Evolutionary conservation across 2,329 filamentous ascomycete species (phyloP), one percentile per base, ranked within the genome.

Genomic region (Penicillium sp.): DNA sequence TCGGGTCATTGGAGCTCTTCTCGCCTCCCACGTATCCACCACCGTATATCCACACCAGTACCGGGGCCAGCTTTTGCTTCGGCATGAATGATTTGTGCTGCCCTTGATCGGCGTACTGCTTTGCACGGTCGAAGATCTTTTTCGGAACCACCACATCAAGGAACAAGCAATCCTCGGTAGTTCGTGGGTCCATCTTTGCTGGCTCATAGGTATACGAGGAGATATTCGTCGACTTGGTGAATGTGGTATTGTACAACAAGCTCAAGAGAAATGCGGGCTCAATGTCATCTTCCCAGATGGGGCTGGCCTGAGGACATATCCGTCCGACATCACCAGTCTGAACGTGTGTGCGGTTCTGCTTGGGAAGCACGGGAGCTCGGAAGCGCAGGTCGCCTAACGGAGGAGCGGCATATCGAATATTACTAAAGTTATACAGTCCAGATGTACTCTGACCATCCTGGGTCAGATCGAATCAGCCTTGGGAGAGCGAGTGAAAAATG

Each of bases 371-470:
- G 2, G 84, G 83, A 33, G 80, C 78, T 19, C 76, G 76, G 64
- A 84, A 86, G 26, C 84, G 76, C 48, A 84, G 70, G 14, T 83
- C 67, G 10, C 81, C 83, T 2, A 82, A 62, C 1, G 84, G 84
- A 14, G 84, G 79, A 28, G 81, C 81, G 6, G 83, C 84, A 70
- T 82, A 87, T 46, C 84, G 80, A 62, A 86, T 85, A 65, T 86
- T 85, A 55, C 75, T 80, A 73, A 86, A 86, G 62, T 81, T 83
- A 71, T 84, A 85, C 63, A 81, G 75, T 25, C 75, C 71, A n/a
- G 71, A 71, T 0, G 79, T 73, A 35, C 37, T 64, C 67, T 69
- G 33, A 22, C 30, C 5, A 4, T 11, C 7, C 40, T 45, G 1
- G 1, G 25, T 57, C 33, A 59, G 57, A 37, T 13, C 5, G 2